Base-by-base conservation (phyloP, 208 protist genomes). In the Balamuthia mandrillaris region DNA sequence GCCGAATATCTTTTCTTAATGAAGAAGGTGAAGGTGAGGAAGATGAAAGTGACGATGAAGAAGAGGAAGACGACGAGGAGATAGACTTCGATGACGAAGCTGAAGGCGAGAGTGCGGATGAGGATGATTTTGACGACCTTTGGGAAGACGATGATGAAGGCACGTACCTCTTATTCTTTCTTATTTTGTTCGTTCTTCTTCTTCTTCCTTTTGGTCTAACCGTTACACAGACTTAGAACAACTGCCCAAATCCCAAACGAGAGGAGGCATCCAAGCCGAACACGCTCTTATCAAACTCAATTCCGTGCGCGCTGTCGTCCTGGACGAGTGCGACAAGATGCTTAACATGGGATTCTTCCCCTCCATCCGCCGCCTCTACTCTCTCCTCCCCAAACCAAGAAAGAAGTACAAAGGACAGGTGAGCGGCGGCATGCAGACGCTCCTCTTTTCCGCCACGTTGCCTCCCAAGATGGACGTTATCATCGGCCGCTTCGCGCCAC, bases 261-360 rank as follows among this genome's bases (percentile, higher is more conserved):
- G n/a, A n/a, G n/a, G n/a, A n/a, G n/a, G n/a, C n/a, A n/a, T n/a
- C n/a, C n/a, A n/a, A n/a, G n/a, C n/a, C n/a, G n/a, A n/a, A n/a
- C n/a, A n/a, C 49, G 68, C 3, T 12, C 39, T 68, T 35, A 56
- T 86, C 16, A 45, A 77, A 21, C 66, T 86, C 24, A 29, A 65
- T 24, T 68, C 47, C 35, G 58, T 86, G n/a, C 45, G 81, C 14
- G 61, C 37, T 27, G 41, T 86, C 16, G 63, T 77, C 45, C 51
- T 86, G 10, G 81, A 86, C 42, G 81, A 86, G 31, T 60, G 51
- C 41, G 81, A 86, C 58, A 74, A 63, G 37, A 86, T 86, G 81
- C 66, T 86, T 29, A 65, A 86, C 12, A 66, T 86, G 81, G 81
- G 81, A 21, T 81, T 86, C 39, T 63, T 82, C 39, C 81, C 81